Conservation (phyloP, 768 basidiomycete species). For the Hygrocybe coccinea region DNA sequence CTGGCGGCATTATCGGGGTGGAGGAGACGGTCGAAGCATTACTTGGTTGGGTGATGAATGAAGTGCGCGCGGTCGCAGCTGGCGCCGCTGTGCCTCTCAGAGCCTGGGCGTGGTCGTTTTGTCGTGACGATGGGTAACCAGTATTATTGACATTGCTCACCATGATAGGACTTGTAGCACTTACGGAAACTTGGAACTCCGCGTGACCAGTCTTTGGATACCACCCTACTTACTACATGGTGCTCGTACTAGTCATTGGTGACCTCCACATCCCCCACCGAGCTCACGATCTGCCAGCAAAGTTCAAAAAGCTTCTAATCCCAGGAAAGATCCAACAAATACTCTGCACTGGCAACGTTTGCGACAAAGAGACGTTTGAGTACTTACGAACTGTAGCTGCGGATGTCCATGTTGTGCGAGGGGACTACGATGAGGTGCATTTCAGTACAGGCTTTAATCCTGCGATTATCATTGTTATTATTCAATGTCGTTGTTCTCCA, state of each 20-base stretch:
- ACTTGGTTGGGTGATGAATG: conserved; percentile 1
- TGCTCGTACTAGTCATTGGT: conserved; percentile 93
- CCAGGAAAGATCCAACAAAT: conserved; percentile 98
- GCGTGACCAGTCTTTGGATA: no score
- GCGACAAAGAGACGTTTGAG: conserved; percentile 95
- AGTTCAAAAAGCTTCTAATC: conserved; percentile 94
- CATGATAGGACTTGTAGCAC: background rate
- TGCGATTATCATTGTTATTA: no score
- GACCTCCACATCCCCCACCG: conserved; percentile 95
- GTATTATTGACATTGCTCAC: background rate
- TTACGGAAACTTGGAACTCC: background rate
- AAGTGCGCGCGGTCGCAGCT: conserved; percentile 5
- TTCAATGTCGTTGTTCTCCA: conserved; percentile 22
- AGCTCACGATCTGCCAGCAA: conserved; percentile 83
- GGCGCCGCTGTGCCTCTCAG: background rate
- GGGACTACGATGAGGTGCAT: conserved; percentile 91
- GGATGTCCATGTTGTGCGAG: conserved; percentile 86
- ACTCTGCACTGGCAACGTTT: conserved; percentile 94
- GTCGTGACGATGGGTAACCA: background rate
- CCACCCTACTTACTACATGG: conserved; percentile 45
- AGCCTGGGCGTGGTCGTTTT: background rate
- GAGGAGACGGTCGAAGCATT: background rate
- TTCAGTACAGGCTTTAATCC: conserved; percentile 3
- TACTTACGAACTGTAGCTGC: conserved; percentile 91
- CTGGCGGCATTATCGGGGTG: conserved; percentile 49